Conservation (phyloP, 2,329 filamentous ascomycete genomes). For the Xylariomycetidae sp. region DNA sequence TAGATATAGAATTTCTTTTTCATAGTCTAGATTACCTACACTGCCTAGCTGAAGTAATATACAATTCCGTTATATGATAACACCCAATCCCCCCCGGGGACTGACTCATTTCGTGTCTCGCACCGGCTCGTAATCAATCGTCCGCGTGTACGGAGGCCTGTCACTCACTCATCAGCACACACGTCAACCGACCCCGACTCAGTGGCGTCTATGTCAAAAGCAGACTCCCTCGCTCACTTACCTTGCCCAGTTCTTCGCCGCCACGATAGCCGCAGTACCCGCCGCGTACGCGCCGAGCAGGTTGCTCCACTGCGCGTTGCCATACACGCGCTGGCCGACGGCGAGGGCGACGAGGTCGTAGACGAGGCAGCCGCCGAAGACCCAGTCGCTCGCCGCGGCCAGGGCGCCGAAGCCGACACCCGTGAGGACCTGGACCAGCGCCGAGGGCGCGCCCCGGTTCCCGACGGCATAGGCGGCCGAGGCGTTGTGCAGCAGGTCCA, state of each 20-base stretch:
- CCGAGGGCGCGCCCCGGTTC: slow-evolving; percentile 38
- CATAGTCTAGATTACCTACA: no score
- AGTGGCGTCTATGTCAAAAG: no score
- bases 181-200: slow-evolving; percentile 16
- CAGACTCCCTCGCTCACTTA: no score
- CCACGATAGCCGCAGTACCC: slow-evolving; percentile 48
- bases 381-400: slow-evolving; percentile 51
- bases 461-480: slow-evolving; percentile 51
- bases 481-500: slow-evolving; percentile 56
- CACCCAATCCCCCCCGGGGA: no score
- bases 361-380: slow-evolving; percentile 54
- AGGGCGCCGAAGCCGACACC: slow-evolving; percentile 47
- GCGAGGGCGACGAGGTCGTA: slow-evolving; percentile 53
- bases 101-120: no score
- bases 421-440: slow-evolving; percentile 45
- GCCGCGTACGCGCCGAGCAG: slow-evolving; percentile 47
- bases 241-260: slow-evolving; percentile 46
- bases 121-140: slow-evolving; percentile 5
- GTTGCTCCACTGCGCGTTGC: slow-evolving; percentile 41
- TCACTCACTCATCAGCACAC: background rate
- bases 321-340: slow-evolving; percentile 45
- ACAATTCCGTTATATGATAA: no score
- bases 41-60: no score
- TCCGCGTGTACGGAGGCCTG: slow-evolving; percentile 9
- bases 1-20: no score